Base-by-base conservation (phyloP, 1,284 basidiomycete species). In the Heterobasidion occidentale region DNA sequence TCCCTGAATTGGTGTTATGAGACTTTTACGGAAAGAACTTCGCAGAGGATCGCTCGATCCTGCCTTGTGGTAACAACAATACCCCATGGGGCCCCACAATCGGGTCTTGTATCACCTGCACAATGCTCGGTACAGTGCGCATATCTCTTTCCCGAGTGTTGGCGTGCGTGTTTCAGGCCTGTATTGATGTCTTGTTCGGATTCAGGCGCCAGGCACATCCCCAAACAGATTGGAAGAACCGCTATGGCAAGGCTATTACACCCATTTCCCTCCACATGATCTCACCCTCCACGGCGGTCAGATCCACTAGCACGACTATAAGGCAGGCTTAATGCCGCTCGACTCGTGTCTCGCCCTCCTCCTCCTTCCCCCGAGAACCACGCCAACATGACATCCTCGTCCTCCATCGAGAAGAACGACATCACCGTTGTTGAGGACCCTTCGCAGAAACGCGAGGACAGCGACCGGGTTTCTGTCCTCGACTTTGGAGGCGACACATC, bases 401-500 rank as follows among this genome's bases (percentile, higher is more conserved):
- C 38, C 38, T 42, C 38, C n/a, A 11, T 42, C n/a, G 38, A 42
- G 38, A 42, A 42, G 38, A 42, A 42, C n/a, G 38, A 42, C n/a
- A n/a, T 42, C 38, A n/a, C 38, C 7, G 12, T 42, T 11, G n/a
- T n/a, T n/a, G 38, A 42, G 1, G 12, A n/a, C 38, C 11, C 11
- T 42, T 11, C 12, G 12, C 11, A 42, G 12, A 42, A 42, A 42
- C 12, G 38, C 38, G 38, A 42, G 12, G 46, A 48, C 42, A 14
- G 42, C 11, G 58, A 56, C 17, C 27, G 14, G 11, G 17, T 54
- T 3, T 59, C 56, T 9, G 51, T 59, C 34, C 11, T 57, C 45
- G 59, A 60, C 36, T 60, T 60, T 46, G 59, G 45, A 3, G 59
- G 59, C 9, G 67, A 68, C 17, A 59, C 71, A 1, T 63, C 61